Base-by-base conservation (phyloP, 2,329 filamentous ascomycete genomes). In the Teratosphaeriaceae sp. region DNA sequence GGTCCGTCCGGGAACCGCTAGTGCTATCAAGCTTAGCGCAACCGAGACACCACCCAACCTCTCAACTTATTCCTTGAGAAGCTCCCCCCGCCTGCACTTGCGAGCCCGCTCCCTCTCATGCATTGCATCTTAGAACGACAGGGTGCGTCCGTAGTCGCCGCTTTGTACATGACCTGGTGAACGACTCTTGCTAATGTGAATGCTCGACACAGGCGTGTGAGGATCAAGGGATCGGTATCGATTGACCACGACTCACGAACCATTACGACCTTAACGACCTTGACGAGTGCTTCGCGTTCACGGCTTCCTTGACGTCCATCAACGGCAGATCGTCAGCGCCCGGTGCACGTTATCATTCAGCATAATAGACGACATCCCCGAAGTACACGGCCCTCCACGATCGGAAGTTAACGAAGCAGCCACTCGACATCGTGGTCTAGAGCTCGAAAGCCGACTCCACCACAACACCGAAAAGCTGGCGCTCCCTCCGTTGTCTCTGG, bases 401-500 rank as follows among this genome's bases (percentile, higher is more conserved):
- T 16, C 15, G 11, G 18, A 31, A 37, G 9, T 8, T 29, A 27
- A 39, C 37, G 37, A 39, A 18, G 31, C 42, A 15, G 27, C 37
- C 8, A 16, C 15, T 23, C 31, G 8, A 38, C 41, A 33, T 5
- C 19, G 26, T 26, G 21, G 27, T 26, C 36, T 12, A 19, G 21
- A 15, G 5, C 6, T 30, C 9, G 20, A 21, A 20, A 19, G 15
- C 15, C 3, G n/a, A 21, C 26, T 41, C 13, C 37, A 11, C 29
- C 11, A 23, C 29, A 53, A 53, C 16, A 84, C 80, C 85, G 86
- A 79, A 83, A 92, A 89, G 76, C 87, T 94, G 87, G 87, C 89
- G 85, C 81, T 89, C 68, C 85, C 86, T 72, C 85, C 85, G 71
- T 84, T 88, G 64, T 84, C 84, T 63, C 82, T 86, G 74, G 79